phyloP scores from a whole-genome alignment of 192 early-diverging fungal genomes.

The Piromyces sp. region DNA sequence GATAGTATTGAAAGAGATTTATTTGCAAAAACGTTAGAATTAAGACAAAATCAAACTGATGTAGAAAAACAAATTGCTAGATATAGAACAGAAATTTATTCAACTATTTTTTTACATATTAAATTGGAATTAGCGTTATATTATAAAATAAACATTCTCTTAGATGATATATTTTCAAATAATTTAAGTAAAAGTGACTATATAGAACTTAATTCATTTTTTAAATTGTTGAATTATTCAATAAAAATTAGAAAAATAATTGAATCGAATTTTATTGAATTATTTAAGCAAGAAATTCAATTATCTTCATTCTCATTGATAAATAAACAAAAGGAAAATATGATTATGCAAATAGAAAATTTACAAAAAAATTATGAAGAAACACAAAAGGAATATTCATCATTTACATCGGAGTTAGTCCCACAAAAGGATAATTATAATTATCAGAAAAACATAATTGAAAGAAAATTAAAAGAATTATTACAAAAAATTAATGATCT shows the following conservation, averaged over 20 bases:
- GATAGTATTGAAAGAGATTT: neutral
- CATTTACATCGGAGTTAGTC: neutral
- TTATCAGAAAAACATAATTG: neutral
- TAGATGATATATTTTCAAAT: neutral
- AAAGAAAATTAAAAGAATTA: neutral
- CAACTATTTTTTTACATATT: neutral
- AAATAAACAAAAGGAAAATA: neutral
- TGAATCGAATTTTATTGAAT: neutral
- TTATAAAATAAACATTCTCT: neutral
- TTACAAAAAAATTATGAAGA: neutral
- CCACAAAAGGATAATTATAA: neutral
- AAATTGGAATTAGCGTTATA: neutral
- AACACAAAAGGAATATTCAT: neutral
- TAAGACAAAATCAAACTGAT: neutral
- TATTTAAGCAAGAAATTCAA: neutral
- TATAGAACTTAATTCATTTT: neutral
- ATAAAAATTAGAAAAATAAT: neutral
- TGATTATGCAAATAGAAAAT: neutral
- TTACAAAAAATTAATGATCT: neutral
- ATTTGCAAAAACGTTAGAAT: neutral
- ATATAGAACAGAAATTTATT: neutral
- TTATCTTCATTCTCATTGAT: neutral
- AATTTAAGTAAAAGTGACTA: neutral
- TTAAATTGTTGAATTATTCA: neutral
- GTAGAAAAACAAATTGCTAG: neutral